A percentile compares a stretch with the other conserved stretches of the same genome.
Conservation (phyloP, 306 rosid species). For the Herpetospermum pedunculosum region DNA sequence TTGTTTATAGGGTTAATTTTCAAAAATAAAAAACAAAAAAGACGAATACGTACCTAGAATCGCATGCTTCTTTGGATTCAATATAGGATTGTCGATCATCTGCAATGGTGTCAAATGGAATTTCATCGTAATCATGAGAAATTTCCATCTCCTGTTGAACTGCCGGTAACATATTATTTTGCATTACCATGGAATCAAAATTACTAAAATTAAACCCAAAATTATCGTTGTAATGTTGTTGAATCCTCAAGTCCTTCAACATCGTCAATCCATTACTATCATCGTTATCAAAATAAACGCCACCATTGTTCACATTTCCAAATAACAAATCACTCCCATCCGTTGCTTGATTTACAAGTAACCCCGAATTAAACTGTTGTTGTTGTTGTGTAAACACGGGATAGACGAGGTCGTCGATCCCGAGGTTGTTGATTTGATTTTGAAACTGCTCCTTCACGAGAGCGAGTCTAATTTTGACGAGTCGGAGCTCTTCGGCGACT, state of each 20-base stretch:
- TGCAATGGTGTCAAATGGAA: conserved; percentile 21
- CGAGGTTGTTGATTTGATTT: background rate
- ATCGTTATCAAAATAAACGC: conserved; percentile 3
- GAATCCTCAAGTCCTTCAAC: conserved; percentile 8
- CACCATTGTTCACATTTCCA: background rate
- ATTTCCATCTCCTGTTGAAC: conserved; percentile 18
- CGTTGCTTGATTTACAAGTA: background rate
- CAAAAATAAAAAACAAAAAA: too few relatives aligned
- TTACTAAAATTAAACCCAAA: background rate
- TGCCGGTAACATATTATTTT: background rate
- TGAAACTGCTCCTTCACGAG: conserved; percentile 12
- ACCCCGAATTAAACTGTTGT: background rate
- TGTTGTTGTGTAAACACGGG: background rate
- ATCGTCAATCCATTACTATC: conserved; percentile 6
- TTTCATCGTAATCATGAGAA: conserved; percentile 15
- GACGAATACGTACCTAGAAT: conserved; percentile 26
- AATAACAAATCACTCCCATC: background rate
- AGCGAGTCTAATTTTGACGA: background rate
- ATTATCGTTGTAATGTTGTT: conserved; percentile 2
- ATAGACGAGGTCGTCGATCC: background rate
- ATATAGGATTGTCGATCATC: conserved; percentile 18
- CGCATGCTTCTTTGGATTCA: conserved; percentile 22
- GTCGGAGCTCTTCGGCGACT: conserved; percentile 4
- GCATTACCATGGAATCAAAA: conserved; percentile 10
- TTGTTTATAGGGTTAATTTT: too few relatives aligned